Evolutionary conservation across 2,329 filamentous ascomycete genomes (phyloP).

Genomic region (Claviceps sp.): DNA sequence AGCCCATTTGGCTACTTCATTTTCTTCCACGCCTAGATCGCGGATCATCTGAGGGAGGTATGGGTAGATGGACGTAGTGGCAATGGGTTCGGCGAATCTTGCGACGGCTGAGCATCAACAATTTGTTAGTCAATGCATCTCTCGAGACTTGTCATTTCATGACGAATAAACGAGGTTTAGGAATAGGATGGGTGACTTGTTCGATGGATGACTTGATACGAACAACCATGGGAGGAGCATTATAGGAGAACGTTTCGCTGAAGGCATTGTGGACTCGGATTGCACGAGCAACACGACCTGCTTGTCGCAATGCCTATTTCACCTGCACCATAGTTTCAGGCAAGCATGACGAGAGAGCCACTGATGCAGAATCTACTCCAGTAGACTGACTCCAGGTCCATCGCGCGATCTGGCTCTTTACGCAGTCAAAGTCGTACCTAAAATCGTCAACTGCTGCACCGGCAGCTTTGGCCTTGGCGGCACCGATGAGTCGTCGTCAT

Average conservation of each 20-base stretch:
- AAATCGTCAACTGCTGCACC: conserved; percentile 60
- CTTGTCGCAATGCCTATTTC: not conserved
- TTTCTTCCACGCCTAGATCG: conserved; percentile 57
- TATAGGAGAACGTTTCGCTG: not conserved
- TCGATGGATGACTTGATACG: not conserved
- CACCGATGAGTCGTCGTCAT: conserved; percentile 1
- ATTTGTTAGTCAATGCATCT: not conserved
- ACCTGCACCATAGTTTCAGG: not conserved
- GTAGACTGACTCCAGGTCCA: not conserved
- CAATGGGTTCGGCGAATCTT: conserved; percentile 63
- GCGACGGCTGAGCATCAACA: conserved; percentile 46
- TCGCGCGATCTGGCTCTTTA: not conserved
- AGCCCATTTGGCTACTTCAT: conserved; percentile 70
- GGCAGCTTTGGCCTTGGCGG: conserved; percentile 48
- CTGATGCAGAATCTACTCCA: not conserved
- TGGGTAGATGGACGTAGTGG: conserved; percentile 60
- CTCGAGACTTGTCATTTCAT: not conserved
- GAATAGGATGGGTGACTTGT: not conserved
- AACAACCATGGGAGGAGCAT: not conserved
- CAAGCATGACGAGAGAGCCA: not conserved
- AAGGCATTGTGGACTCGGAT: not conserved
- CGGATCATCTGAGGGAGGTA: conserved; percentile 71
- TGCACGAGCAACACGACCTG: too few species aligned
- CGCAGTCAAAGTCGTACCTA: conserved; percentile 41
- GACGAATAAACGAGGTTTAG: too few species aligned